phyloP scores from a whole-genome alignment of 2,329 filamentous ascomycete species.

The Aureobasidium sp. region DNA sequence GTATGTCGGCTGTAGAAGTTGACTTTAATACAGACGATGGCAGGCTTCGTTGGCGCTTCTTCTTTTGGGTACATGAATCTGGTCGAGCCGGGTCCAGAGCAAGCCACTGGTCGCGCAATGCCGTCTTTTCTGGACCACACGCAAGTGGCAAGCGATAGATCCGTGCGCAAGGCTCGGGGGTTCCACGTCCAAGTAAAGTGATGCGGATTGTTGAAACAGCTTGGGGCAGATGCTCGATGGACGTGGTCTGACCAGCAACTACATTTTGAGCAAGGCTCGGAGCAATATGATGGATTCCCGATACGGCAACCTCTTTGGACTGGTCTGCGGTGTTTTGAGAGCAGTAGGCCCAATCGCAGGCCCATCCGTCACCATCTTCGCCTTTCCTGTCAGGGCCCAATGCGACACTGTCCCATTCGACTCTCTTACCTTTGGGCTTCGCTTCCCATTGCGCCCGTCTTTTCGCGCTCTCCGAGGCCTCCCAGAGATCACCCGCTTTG shows the following conservation, averaged over 20 bases:
- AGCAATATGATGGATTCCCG: not conserved
- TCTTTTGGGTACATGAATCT: constrained; percentile 16
- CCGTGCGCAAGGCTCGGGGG: constrained; percentile 64
- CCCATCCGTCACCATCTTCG: constrained; percentile 74
- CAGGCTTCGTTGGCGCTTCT: constrained; percentile 21
- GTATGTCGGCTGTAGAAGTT: constrained; percentile 28
- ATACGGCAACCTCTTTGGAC: not conserved
- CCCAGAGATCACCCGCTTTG: constrained; percentile 70
- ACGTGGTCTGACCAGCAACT: not conserved
- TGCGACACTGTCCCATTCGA: constrained; percentile 67
- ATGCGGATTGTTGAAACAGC: constrained; percentile 58
- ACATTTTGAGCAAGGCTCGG: not conserved
- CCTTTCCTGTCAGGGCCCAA: constrained; percentile 69
- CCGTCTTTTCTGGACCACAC: constrained; percentile 23
- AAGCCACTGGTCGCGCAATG: constrained; percentile 67
- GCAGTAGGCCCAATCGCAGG: constrained; percentile 61
- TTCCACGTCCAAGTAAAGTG: constrained; percentile 61
- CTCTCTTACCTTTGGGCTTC: constrained; percentile 73
- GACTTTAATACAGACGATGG: constrained; percentile 14
- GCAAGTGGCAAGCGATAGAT: constrained; percentile 75
- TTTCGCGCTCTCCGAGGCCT: constrained; percentile 55
- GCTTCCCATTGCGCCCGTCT: constrained; percentile 63
- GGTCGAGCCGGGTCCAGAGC: constrained; percentile 39
- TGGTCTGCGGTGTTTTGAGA: not conserved
- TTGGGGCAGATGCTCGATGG: constrained; percentile 24